Conservation (phyloP, 495 filamentous ascomycete species). For the Aspergillus heteromorphus region DNA sequence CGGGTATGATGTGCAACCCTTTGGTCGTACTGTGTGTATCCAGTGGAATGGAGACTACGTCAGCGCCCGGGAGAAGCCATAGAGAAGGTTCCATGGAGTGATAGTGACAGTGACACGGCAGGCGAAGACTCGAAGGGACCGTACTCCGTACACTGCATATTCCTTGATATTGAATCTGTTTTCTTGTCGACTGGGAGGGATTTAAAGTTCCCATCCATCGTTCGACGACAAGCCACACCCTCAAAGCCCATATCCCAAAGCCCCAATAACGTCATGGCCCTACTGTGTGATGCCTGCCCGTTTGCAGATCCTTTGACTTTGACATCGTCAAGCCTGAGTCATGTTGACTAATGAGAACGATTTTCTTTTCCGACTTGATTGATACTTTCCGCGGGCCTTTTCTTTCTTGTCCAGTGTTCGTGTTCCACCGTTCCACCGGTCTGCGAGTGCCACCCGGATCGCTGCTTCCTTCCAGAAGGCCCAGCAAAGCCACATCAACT, state of each 20-base stretch:
- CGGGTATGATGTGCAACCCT: not conserved
- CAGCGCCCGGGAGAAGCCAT: not conserved
- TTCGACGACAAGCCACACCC: not conserved
- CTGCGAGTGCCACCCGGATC: too few relatives aligned
- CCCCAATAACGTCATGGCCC: not conserved
- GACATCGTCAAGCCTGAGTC: too few relatives aligned
- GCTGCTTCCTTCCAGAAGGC: too few relatives aligned
- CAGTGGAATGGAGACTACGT: not conserved
- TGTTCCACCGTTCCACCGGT: too few relatives aligned
- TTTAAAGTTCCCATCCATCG: not conserved
- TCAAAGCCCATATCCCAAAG: not conserved
- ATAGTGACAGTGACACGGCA: slow-evolving; percentile 16
- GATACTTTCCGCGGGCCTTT: too few relatives aligned
- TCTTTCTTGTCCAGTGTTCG: too few relatives aligned
- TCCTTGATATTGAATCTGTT: not conserved
- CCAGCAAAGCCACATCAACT: not conserved
- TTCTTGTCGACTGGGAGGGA: too few relatives aligned
- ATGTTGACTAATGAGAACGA: too few relatives aligned
- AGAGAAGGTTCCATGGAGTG: slow-evolving; percentile 2
- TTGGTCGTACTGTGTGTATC: not conserved
- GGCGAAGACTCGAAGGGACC: slow-evolving; percentile 10
- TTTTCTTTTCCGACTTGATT: too few relatives aligned
- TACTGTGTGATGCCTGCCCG: not conserved
- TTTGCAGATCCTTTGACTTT: not conserved
- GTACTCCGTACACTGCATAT: not conserved